These are phyloP conservation scores for Rhizopus stolonifer DNA, from an alignment of 371 early-diverging fungal genomes.

Conservation along the genomic window DNA sequence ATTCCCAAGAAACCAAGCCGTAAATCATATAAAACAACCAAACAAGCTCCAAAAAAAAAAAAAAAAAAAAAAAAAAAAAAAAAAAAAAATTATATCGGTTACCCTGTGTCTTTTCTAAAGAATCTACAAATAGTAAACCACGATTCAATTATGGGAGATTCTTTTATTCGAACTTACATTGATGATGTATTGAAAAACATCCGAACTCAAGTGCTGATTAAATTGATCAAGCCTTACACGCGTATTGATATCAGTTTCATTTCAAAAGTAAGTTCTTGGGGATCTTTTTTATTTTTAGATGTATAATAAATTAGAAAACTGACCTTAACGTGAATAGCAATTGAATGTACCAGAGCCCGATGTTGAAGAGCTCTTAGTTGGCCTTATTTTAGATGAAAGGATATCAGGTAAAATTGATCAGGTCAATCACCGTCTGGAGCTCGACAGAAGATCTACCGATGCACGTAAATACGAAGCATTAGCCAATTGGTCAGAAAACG, in stretches of 20 bases:
- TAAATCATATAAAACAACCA: no score
- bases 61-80: no score
- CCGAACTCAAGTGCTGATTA: conserved; percentile 83
- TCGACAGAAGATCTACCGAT: conserved; percentile 70
- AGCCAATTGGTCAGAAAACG: conserved; percentile 73
- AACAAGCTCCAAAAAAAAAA: no score
- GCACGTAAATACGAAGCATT: conserved; percentile 68
- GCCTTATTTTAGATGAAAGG: conserved; percentile 84
- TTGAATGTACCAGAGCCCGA: conserved; percentile 75
- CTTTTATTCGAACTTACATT: conserved; percentile 87
- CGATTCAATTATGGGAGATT: conserved; percentile 81
- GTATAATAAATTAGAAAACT: background rate
- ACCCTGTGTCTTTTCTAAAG: background rate
- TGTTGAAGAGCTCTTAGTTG: conserved; percentile 83
- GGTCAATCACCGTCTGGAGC: conserved; percentile 65
- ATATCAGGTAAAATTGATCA: conserved; percentile 88
- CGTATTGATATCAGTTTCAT: conserved; percentile 80
- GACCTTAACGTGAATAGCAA: conserved; percentile 42
- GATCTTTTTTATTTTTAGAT: no score
- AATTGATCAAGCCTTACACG: conserved; percentile 89
- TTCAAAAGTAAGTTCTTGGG: conserved; percentile 63
- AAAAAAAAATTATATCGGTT: no score
- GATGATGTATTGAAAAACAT: conserved; percentile 88
- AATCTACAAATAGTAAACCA: conserved; percentile 54
- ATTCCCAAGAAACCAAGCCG: no score